These are phyloP conservation scores for Candida sojae DNA, from an alignment of 1,139 yeast genomes.

Conservation along the genomic window DNA sequence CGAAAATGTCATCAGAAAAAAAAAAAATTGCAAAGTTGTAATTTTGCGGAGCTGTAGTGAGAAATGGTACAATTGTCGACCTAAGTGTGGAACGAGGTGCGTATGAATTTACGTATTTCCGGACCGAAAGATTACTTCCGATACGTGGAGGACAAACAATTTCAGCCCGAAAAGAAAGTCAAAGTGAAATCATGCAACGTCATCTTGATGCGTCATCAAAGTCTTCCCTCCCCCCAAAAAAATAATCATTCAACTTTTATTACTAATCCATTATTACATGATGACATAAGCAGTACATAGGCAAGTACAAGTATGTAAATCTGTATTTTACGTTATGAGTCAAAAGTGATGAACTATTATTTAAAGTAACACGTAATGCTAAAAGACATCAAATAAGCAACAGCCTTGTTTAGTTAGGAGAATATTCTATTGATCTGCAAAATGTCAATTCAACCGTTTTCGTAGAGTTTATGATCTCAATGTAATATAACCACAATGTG, in stretches of 20 bases:
- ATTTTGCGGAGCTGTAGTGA: neutral
- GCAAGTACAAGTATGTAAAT: no score
- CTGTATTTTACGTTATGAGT: neutral
- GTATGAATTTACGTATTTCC: neutral
- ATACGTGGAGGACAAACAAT: no score
- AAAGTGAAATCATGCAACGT: neutral
- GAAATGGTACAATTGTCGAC: neutral
- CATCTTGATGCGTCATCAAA: neutral
- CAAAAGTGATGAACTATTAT: no score
- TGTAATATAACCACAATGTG: neutral
- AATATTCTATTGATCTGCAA: neutral
- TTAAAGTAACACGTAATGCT: neutral
- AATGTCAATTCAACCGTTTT: neutral
- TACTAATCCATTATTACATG: neutral
- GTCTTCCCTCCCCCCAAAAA: neutral
- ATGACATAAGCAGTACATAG: neutral
- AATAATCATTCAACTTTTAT: neutral
- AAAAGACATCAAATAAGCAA: neutral
- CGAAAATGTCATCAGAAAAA: neutral
- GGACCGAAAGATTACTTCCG: neutral
- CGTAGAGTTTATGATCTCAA: slow-evolving; percentile 1
- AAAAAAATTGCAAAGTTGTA: neutral
- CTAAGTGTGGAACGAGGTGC: neutral
- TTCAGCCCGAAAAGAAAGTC: neutral
- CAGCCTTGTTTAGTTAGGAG: neutral